phyloP scores from a whole-genome alignment of 331 rosid genomes.

The Spiraea crenata region DNA sequence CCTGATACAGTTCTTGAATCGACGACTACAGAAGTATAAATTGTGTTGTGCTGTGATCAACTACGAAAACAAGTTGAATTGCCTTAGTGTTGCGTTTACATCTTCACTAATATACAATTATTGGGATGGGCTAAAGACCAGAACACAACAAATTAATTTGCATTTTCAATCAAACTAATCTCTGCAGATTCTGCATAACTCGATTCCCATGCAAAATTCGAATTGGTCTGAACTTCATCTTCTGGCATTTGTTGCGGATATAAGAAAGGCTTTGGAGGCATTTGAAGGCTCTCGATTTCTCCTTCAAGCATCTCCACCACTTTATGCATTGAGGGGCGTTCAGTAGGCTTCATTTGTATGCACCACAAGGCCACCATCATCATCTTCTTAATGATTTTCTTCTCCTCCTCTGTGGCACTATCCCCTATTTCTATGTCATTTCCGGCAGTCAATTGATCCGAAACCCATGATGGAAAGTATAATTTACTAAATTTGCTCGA shows the following conservation, averaged over 20 bases:
- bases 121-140: no score
- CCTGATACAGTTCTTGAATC: no score
- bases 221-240: no score
- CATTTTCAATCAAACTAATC: background rate
- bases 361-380: slow-evolving; percentile 9
- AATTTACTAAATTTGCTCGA: slow-evolving; percentile 8
- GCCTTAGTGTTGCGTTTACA: background rate
- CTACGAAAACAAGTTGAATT: background rate
- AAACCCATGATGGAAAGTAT: slow-evolving; percentile 29
- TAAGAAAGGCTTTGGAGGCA: no score
- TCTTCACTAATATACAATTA: background rate
- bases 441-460: slow-evolving; percentile 18
- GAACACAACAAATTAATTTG: background rate
- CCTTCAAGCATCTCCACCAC: slow-evolving; percentile 38
- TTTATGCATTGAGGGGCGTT: slow-evolving; percentile 34
- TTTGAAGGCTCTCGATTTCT: no score
- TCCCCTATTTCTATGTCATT: slow-evolving; percentile 15
- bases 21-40: background rate
- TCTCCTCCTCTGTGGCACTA: slow-evolving; percentile 19
- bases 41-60: background rate
- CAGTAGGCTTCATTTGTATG: slow-evolving; percentile 26
- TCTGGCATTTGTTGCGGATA: no score
- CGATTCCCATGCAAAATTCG: background rate
- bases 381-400: slow-evolving; percentile 20
- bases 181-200: background rate